A percentile compares a stretch with the other conserved stretches of the same genome.
phyloP scores from a whole-genome alignment of 257 asterid genomes.

The Verbascum thapsus region DNA sequence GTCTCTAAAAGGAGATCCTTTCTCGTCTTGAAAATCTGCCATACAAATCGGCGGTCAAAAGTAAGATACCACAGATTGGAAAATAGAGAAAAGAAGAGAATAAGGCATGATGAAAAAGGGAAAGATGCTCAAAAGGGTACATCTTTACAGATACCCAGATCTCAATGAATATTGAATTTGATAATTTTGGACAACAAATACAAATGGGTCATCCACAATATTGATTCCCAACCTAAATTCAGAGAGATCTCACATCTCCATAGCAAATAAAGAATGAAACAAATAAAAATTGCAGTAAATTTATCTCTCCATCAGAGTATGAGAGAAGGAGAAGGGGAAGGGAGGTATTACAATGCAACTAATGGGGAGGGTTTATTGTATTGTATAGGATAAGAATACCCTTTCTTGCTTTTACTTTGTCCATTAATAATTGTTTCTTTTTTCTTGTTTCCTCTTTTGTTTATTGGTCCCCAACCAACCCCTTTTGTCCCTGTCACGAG shows the following conservation, averaged over 20 bases:
- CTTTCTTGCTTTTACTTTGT: constrained; percentile 31
- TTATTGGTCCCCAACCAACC: constrained; percentile 44
- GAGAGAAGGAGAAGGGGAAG: constrained; percentile 28
- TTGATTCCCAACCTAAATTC: constrained; percentile 33
- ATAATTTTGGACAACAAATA: constrained; percentile 33
- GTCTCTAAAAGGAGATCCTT: constrained; percentile 41
- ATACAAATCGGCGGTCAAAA: constrained; percentile 40
- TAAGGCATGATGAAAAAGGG: constrained; percentile 42
- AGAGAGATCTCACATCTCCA: constrained; percentile 40
- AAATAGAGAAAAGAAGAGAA: constrained; percentile 42
- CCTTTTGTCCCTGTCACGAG: constrained; percentile 69
- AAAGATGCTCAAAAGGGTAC: constrained; percentile 54
- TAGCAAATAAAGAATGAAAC: constrained; percentile 15
- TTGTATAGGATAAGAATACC: constrained; percentile 34
- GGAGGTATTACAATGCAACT: too few relatives aligned
- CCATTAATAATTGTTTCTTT: constrained; percentile 32
- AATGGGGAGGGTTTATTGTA: too few relatives aligned
- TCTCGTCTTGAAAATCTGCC: constrained; percentile 53
- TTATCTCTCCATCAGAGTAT: too few relatives aligned
- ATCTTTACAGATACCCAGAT: constrained; percentile 65
- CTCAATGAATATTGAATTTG: constrained; percentile 43
- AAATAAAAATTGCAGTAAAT: constrained; percentile 23
- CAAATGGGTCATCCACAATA: constrained; percentile 38
- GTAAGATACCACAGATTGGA: constrained; percentile 52
- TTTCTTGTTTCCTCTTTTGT: constrained; percentile 23